Base-by-base conservation (phyloP, 108 stramenopile genomes). In the Nannochloropsis granulata region DNA sequence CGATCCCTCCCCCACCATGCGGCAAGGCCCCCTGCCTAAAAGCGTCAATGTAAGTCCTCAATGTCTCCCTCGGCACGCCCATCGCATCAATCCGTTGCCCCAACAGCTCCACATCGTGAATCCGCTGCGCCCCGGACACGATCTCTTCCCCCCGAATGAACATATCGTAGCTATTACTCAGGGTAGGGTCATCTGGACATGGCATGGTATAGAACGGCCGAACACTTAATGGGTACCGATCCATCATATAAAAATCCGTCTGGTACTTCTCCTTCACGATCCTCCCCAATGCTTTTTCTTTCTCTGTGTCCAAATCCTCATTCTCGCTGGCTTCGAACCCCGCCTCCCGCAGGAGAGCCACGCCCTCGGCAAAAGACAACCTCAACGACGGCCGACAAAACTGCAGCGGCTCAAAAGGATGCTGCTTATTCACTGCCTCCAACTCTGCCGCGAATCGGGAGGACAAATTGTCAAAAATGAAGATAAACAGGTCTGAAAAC, bases 161-260 rank as follows among this genome's bases (percentile, higher is more conserved):
- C 85, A 99, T 94, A 89, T 99, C 99, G 84, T 96, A 99, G 86
- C 91, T 92, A 89, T 99, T 99, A 85, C 83, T 83, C 43, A 71
- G 85, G 45, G 82, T 81, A 12, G 91, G 86, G 88, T 91, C 85
- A 44, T 93, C 90, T 8, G 98, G 97, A 86, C 94, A 93, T 43
- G 97, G 98, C 99, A 99, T 99, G 44, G 97, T 97, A 92, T 99
- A 99, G 88, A 99, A 99, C 23, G 99, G 98, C 78, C 99, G 93
- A 44, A 97, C 96, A 21, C 91, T 80, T 24, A 98, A 86, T 14
- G 99, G 99, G 90, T 97, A 99, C 94, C 98, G 98, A 94, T 99
- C 99, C 97, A 99, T 96, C 83, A 99, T 96, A 92, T 94, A 99
- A 91, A 98, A 99, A 92, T 99, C 99, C 43, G 96, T 97, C 13